Base-by-base conservation (phyloP, 306 rosid genomes). In the Fragaria ananassa region DNA sequence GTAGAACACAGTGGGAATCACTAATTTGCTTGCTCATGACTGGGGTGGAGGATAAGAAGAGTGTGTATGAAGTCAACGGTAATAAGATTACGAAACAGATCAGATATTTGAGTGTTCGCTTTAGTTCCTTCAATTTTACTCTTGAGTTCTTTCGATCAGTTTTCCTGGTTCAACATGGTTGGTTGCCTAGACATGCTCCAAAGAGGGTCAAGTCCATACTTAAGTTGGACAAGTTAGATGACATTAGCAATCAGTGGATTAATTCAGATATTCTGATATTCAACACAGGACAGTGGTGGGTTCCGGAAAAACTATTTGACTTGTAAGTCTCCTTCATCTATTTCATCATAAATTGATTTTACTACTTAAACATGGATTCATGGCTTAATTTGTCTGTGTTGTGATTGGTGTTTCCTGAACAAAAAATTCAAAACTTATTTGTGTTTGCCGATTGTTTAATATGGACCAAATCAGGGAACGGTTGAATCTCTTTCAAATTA, bases 201-300 rank as follows among this genome's bases (percentile, higher is more conserved):
- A 93, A 72, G 86, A 90, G 98, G 81, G 94, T 93, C 35, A 89
- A 85, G 81, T 93, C 94, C 39, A 86, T 90, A 11, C 93, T 93
- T 72, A 79, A 81, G 46, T 72, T 93, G 90, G 98, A 93, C 75
- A 83, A 71, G 75, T 65, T 93, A 66, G 96, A 93, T 86, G 81
- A 84, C 77, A 86, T 89, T 54, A 89, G 93, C 81, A 75, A 80
- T 14, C 85, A 80, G 71, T 93, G 98, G 98, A 62, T 89, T 82
- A 44, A 87, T 83, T 90, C 98, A 41, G 96, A 93, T 89, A 79
- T 93, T 84, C 87, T 93, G 71, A 85, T 93, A 71, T 90, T 93
- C 88, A 93, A 93, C 76, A 89, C 98, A n/a, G 98, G 98, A 10
- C 98, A 93, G 50, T 93, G 98, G 98, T 93, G 98, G 98, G 96